Evolutionary conservation across 495 filamentous ascomycete species (phyloP).

Genomic region (Staphylotrichum tortipilum): DNA sequence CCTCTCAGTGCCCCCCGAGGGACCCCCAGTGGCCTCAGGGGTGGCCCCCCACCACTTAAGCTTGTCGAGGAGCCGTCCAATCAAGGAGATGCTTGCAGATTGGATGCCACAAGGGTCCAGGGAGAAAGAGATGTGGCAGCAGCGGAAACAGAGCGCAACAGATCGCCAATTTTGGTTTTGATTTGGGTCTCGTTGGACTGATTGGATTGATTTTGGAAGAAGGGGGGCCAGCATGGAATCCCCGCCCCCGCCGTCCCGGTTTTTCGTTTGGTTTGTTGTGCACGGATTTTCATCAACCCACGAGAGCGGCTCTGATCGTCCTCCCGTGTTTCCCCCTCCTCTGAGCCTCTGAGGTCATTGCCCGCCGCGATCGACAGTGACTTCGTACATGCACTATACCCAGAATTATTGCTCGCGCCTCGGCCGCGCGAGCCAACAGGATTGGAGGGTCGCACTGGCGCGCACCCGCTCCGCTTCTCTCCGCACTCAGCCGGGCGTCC

Average conservation of each 20-base stretch:
- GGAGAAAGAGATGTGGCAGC: no score
- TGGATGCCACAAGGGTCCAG: slow-evolving; percentile 2
- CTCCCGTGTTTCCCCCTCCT: neutral
- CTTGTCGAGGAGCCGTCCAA: slow-evolving; percentile 8
- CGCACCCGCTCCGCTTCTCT: slow-evolving; percentile 3
- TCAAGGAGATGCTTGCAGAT: slow-evolving; percentile 1
- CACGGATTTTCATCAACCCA: slow-evolving; percentile 3
- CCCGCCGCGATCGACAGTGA: no score
- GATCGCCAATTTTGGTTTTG: slow-evolving; percentile 1
- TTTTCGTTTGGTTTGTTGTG: neutral
- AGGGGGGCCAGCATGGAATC: no score
- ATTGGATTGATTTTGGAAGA: no score
- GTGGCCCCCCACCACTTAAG: neutral
- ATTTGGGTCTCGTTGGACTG: no score
- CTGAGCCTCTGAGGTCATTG: slow-evolving; percentile 6
- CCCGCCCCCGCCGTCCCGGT: no score
- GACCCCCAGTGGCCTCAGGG: no score
- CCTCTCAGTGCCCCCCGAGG: no score
- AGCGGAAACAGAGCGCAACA: no score
- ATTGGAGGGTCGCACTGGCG: slow-evolving; percentile 3
- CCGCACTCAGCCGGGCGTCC: neutral
- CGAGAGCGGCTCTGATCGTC: neutral
- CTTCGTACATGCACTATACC: no score
- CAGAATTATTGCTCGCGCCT: no score
- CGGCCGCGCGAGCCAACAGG: neutral